These are phyloP conservation scores for Gracilaria gracilis DNA, from an alignment of 23 red algal species.

Conservation along the genomic window DNA sequence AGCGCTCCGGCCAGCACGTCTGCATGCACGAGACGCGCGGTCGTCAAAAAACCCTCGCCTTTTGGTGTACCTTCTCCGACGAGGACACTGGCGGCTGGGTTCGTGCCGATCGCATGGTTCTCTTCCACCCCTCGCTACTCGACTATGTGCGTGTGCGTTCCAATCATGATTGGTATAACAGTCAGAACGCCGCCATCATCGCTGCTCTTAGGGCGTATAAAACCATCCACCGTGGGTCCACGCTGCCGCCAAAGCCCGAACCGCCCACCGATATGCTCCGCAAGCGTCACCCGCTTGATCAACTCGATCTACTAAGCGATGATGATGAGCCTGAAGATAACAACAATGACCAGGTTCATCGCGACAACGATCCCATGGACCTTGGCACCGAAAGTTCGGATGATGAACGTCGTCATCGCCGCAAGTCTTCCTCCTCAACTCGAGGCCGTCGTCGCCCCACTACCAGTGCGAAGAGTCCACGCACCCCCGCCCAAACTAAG, in stretches of 20 bases:
- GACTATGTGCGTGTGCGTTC: conserved; percentile 35
- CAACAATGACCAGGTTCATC: not conserved
- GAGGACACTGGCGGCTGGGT: conserved; percentile 78
- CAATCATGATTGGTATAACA: not conserved
- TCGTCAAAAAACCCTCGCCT: conserved; percentile 22
- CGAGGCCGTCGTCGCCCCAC: not conserved
- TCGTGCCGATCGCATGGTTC: conserved; percentile 58
- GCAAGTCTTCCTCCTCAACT: not conserved
- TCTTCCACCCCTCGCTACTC: conserved; percentile 45
- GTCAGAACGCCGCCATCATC: conserved; percentile 22
- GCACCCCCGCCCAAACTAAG: not conserved
- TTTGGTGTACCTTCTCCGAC: conserved; percentile 72
- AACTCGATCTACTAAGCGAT: conserved; percentile 11
- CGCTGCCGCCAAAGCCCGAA: not conserved
- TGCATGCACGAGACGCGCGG: conserved; percentile 2
- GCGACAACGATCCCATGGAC: conserved; percentile 42
- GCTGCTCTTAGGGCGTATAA: conserved; percentile 36
- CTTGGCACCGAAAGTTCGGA: conserved; percentile 26
- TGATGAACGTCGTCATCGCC: not conserved
- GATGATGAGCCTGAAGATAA: conserved; percentile 15
- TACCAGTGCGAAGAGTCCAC: not conserved
- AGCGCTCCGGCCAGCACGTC: conserved; percentile 13
- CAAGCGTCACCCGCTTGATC: not conserved
- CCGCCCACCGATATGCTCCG: conserved; percentile 18
- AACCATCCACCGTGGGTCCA: not conserved